Conservation (phyloP, 2,329 filamentous ascomycete species). For the Pyricularia sp. region DNA sequence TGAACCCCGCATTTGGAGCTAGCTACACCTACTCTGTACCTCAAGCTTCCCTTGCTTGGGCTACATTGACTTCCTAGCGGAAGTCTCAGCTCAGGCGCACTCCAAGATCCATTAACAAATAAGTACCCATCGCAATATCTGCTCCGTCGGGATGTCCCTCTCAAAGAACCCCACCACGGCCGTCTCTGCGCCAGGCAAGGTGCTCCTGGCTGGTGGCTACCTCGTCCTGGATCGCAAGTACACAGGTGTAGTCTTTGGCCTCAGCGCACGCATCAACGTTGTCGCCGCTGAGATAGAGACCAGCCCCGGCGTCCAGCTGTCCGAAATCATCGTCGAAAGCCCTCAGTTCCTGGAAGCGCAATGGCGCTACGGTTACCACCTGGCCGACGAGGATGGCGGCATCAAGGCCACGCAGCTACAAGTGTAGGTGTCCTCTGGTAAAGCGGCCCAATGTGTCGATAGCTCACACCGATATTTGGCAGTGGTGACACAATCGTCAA, state of each 20-base stretch:
- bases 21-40: background rate
- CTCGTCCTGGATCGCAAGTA: conserved; percentile 84
- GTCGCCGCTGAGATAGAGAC: conserved; percentile 48
- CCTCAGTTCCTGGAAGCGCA: conserved; percentile 82
- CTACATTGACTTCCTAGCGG: background rate
- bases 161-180: conserved; percentile 33
- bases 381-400: conserved; percentile 63
- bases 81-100: background rate
- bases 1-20: background rate
- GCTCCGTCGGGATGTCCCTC: background rate
- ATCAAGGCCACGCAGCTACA: conserved; percentile 72
- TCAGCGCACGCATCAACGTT: conserved; percentile 59
- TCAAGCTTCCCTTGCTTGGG: background rate
- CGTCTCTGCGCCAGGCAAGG: conserved; percentile 91
- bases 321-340: conserved; percentile 76
- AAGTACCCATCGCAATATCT: background rate
- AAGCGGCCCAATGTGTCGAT: background rate
- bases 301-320: conserved; percentile 52
- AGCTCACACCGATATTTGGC: background rate
- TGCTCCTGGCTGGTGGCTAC: conserved; percentile 89
- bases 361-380: conserved; percentile 79
- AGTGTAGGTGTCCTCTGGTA: conserved; percentile 47
- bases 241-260: conserved; percentile 63
- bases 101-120: background rate
- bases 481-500: conserved; percentile 35